Conservation (phyloP, 768 basidiomycete species). For the Russula ochroleuca region DNA sequence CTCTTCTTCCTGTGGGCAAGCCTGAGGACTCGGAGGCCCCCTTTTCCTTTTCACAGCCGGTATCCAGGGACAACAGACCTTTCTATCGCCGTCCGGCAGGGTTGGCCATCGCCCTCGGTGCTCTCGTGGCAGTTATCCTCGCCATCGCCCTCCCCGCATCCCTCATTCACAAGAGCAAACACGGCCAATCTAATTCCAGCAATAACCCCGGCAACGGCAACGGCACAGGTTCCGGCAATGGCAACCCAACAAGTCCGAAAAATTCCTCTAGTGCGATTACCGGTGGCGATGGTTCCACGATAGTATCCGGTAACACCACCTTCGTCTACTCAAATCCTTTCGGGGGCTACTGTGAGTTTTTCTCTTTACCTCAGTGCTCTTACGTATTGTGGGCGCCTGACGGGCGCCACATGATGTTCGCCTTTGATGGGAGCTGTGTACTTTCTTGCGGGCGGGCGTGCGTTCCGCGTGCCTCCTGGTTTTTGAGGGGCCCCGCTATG, state of each 20-base stretch:
- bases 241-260: background rate
- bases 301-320: conserved; percentile 41
- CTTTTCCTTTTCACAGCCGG: background rate
- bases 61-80: background rate
- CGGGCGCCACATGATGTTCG: background rate
- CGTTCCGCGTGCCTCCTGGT: background rate
- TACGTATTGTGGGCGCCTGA: background rate
- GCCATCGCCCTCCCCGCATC: conserved; percentile 13
- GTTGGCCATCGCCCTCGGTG: conserved; percentile 9
- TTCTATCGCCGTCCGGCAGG: conserved; percentile 10
- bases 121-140: conserved; percentile 13
- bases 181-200: background rate
- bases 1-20: background rate
- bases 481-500: background rate
- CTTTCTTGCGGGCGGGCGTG: background rate
- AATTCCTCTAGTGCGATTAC: conserved; percentile 13
- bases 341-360: conserved; percentile 42
- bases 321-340: conserved; percentile 46
- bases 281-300: conserved; percentile 27
- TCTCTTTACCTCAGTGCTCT: background rate
- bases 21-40: background rate
- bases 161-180: conserved; percentile 10
- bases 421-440: background rate
- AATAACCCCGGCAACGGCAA: background rate
- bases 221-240: background rate